Evolutionary conservation across 164 flowering plant species (phyloP), one percentile per base, ranked within the genome.

Genomic region (Echeveria elegans): DNA sequence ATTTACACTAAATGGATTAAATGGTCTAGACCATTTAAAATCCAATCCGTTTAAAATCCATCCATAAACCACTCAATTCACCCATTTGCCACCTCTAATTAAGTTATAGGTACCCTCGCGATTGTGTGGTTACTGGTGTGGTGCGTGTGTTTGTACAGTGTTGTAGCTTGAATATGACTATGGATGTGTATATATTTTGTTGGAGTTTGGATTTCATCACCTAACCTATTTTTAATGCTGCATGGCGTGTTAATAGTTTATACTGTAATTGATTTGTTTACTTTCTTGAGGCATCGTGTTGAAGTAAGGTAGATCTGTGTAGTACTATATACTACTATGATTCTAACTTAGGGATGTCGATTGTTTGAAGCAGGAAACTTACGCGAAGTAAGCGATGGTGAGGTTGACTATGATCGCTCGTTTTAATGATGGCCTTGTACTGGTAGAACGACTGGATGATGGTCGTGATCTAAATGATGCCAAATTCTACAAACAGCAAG

Each of bases 341-440:
- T n/a, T 48, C 34, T 41, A 7, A 45, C 7, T 1, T 29, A 15
- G 23, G 38, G 37, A 28, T 68, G 66, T 70, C 12, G 53, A 77
- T 71, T 60, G 58, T 66, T 64, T 48, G 10, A 48, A 67, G 72
- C 64, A 66, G 72, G 63, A 66, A 58, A 53, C 19, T 29, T 48
- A 1, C 36, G 63, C 41, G n/a, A 65, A 45, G 69, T 66, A 34
- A 70, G 78, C 82, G 72, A 88, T 89, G 96, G 96, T 89, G 79
- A 89, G 87, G 78, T 70, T 89, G 69, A 89, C 96, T 18, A 71
- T 87, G 92, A 81, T 89, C 70, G 96, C 96, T 30, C 90, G 96
- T 75, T 90, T 89, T 41, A 89, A 88, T 43, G 96, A 89, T 80
- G 96, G 96, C 15, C 88, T 89, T 66, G 90, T 90, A 1, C 74